Evolutionary conservation across 2,329 filamentous ascomycete genomes (phyloP), one percentile per base, ranked within the genome.

Genomic region (Niveomyces coronatus): DNA sequence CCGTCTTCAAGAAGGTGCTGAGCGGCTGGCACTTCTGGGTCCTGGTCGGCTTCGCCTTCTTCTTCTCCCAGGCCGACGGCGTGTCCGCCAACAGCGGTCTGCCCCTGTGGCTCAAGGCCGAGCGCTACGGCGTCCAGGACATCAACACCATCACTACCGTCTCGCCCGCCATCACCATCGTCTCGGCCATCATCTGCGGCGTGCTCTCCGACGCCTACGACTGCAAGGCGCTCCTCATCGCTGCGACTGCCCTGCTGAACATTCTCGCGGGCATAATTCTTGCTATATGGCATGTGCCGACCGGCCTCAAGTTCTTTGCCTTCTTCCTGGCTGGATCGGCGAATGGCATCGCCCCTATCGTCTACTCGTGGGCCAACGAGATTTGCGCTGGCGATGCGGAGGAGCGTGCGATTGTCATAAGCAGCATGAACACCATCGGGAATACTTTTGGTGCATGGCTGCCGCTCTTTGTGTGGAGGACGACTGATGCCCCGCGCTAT

Each of bases 181-280:
- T 72, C 8, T 63, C 64, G 3, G 74, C 71, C 0, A 53, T 78
- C 1, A 49, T 62, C 3, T 74, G 71, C 44, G 73, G 70, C 3
- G 74, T 70, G 65, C 59, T 63, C 4, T 74, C 69, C 3, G 74
- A 76, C 48, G 62, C 63, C 1, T 64, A 71, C 39, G 69, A 65
- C 3, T 68, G 60, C 4, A 55, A 62, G 17, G 45, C 57, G 18
- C 44, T 50, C 11, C 42, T 61, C 11, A 50, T 51, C 14, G 52
- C 54, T 3, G 24, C 35, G 14, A 45, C 45, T 14, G 46, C 43
- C 9, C 13, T 40, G 28, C 22, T 47, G 16, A 49, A 48, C 19
- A 47, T 48, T 1, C 29, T 46, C n/a, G 43, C 39, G 5, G 54
- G 49, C 20, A 45, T 54, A 19, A 52, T 58, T 22, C 45, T 63